Conservation (phyloP, 1,139 yeast genomes). For the Hemisphaericaspora lyxosophila region DNA sequence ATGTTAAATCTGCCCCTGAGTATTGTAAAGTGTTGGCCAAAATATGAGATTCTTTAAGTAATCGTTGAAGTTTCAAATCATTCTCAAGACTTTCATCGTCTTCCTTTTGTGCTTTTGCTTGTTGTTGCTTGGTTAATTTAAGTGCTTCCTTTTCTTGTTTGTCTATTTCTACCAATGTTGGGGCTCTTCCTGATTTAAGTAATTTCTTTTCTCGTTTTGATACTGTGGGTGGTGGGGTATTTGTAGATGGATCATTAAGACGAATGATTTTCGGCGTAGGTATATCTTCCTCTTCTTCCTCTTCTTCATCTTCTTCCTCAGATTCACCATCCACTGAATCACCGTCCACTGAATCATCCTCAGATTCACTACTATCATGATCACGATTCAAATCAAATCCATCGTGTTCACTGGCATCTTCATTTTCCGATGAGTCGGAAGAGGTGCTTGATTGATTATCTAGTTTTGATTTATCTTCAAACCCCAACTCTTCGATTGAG, state of each 20-base stretch:
- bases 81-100: conserved; percentile 62
- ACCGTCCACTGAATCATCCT: not conserved
- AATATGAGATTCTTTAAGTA: conserved; percentile 83
- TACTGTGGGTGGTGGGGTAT: conserved; percentile 11
- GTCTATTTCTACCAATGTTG: conserved; percentile 38
- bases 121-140: conserved; percentile 31
- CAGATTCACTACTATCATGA: conserved; percentile 11
- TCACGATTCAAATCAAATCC: conserved; percentile 19
- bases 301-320: conserved; percentile 13
- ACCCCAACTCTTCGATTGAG: conserved; percentile 58
- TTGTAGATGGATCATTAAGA: conserved; percentile 25
- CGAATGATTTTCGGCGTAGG: conserved; percentile 35
- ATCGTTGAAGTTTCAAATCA: conserved; percentile 79
- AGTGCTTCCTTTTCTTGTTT: conserved; percentile 21
- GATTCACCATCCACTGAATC: conserved; percentile 15
- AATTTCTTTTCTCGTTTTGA: conserved; percentile 33
- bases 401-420: conserved; percentile 11
- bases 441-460: conserved; percentile 9
- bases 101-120: conserved; percentile 29
- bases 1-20: conserved; percentile 77
- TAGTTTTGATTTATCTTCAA: conserved; percentile 49
- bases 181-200: conserved; percentile 43
- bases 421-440: conserved; percentile 3
- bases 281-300: conserved; percentile 18
- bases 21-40: conserved; percentile 54